Percentiles rank a stretch among this genome's conserved stretches.
Evolutionary conservation across 495 filamentous ascomycete species (phyloP).

Genomic region (Penicillium ucsense): DNA sequence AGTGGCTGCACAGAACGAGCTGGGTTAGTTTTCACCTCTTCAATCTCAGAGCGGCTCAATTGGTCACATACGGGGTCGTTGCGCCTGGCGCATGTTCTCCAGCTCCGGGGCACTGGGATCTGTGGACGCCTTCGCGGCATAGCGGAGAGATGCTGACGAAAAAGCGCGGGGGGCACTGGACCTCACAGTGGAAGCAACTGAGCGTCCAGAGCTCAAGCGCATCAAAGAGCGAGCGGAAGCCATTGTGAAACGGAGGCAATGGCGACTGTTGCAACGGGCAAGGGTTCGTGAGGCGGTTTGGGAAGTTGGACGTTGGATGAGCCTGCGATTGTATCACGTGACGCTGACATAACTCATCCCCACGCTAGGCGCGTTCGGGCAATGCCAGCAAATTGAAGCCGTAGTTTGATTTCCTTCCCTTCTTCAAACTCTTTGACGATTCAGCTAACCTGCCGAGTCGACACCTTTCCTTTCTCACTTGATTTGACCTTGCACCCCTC

Average conservation of each 20-base stretch:
- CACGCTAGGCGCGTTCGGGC: slow-evolving; percentile 15
- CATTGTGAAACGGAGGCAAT: slow-evolving; percentile 29
- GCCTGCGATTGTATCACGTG: slow-evolving; percentile 17
- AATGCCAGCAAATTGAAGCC: slow-evolving; percentile 34
- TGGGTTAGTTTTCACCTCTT: slow-evolving; percentile 12
- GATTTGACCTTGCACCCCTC: slow-evolving; percentile 8
- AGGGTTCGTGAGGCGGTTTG: slow-evolving; percentile 27
- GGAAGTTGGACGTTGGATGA: slow-evolving; percentile 21
- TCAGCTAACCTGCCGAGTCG: slow-evolving; percentile 14
- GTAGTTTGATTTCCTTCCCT: slow-evolving; percentile 31
- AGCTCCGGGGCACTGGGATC: slow-evolving; percentile 23
- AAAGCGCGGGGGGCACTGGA: slow-evolving; percentile 45
- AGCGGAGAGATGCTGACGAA: slow-evolving; percentile 43
- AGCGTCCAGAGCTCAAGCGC: slow-evolving; percentile 55
- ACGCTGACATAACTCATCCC: slow-evolving; percentile 15
- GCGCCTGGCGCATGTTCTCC: slow-evolving; percentile 60
- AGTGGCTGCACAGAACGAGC: slow-evolving; percentile 26
- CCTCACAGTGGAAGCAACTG: slow-evolving; percentile 49
- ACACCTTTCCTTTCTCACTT: slow-evolving; percentile 8
- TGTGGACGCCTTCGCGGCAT: slow-evolving; percentile 45
- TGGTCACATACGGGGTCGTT: slow-evolving; percentile 47
- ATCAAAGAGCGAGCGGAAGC: slow-evolving; percentile 51
- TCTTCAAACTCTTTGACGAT: slow-evolving; percentile 15
- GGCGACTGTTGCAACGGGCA: slow-evolving; percentile 14
- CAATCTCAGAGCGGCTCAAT: not conserved